These are phyloP conservation scores for Lentinula guzmanii DNA, from an alignment of 768 basidiomycete genomes.

Conservation along the genomic window DNA sequence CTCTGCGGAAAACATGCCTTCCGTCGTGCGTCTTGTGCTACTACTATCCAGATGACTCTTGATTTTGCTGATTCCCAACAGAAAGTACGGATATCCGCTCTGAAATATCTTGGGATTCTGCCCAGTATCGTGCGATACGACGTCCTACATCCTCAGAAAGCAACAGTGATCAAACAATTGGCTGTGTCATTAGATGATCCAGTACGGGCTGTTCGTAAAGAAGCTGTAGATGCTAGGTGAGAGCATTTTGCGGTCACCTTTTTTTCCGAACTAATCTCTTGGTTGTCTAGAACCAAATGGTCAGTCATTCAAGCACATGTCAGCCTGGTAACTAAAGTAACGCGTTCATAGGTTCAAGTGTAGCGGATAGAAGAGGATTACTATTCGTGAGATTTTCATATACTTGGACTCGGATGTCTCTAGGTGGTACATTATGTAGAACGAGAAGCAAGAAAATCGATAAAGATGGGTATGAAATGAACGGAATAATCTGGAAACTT, in stretches of 20 bases:
- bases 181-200: conserved; percentile 82
- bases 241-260: background rate
- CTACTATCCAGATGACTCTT: background rate
- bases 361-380: conserved; percentile 31
- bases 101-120: conserved; percentile 67
- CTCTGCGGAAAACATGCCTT: conserved; percentile 41
- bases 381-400: background rate
- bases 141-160: conserved; percentile 75
- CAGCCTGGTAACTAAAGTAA: too few relatives aligned
- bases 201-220: conserved; percentile 75
- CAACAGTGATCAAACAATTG: conserved; percentile 66
- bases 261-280: background rate
- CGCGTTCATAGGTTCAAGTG: conserved; percentile 47
- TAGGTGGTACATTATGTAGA: conserved; percentile 8
- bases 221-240: conserved; percentile 77
- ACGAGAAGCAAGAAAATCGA: conserved; percentile 13
- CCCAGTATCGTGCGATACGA: conserved; percentile 79
- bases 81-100: conserved; percentile 71
- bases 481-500: background rate
- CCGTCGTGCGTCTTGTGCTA: conserved; percentile 36
- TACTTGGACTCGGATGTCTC: background rate
- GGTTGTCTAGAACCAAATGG: conserved; percentile 40
- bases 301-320: conserved; percentile 10
- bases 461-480: conserved; percentile 6
- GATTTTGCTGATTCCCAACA: conserved; percentile 22